These are phyloP conservation scores for Penicillium oxalicum DNA, from an alignment of 2,329 filamentous ascomycete genomes.

Conservation along the genomic window DNA sequence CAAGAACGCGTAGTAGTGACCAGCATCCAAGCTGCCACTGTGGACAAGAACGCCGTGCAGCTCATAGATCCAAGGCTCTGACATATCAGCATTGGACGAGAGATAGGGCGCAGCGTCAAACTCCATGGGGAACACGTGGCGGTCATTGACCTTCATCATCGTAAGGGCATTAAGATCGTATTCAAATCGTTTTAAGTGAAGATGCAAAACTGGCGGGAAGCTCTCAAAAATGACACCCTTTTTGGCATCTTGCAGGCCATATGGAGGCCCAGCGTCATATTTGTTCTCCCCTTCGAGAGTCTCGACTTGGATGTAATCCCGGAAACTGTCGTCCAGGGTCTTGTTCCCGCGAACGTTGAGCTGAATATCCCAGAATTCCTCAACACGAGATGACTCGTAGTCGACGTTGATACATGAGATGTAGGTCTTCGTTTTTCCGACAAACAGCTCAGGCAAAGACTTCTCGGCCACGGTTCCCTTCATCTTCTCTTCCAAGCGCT, in stretches of 20 bases:
- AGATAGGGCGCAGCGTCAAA: constrained; percentile 72
- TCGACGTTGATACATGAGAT: constrained; percentile 98
- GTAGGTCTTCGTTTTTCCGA: constrained; percentile 97
- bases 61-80: constrained; percentile 85
- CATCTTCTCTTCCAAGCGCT: constrained; percentile 95
- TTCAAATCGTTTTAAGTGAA: constrained; percentile 95
- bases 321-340: constrained; percentile 88
- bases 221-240: constrained; percentile 97
- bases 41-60: constrained; percentile 93
- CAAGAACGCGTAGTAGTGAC: constrained; percentile 96
- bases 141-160: constrained; percentile 85
- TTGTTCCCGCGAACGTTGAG: constrained; percentile 93
- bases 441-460: constrained; percentile 82
- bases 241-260: constrained; percentile 90
- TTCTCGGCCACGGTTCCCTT: constrained; percentile 91
- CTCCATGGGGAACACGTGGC: constrained; percentile 46
- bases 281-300: constrained; percentile 98
- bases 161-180: constrained; percentile 94
- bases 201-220: constrained; percentile 87
- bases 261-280: constrained; percentile 84
- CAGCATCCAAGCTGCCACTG: constrained; percentile 92
- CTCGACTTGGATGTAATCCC: constrained; percentile 93
- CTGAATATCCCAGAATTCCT: constrained; percentile 99
- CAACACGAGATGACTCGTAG: constrained; percentile 89
- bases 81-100: constrained; percentile 75